These are phyloP conservation scores for Naganishia albida DNA, from an alignment of 1,284 basidiomycete genomes.

Conservation along the genomic window DNA sequence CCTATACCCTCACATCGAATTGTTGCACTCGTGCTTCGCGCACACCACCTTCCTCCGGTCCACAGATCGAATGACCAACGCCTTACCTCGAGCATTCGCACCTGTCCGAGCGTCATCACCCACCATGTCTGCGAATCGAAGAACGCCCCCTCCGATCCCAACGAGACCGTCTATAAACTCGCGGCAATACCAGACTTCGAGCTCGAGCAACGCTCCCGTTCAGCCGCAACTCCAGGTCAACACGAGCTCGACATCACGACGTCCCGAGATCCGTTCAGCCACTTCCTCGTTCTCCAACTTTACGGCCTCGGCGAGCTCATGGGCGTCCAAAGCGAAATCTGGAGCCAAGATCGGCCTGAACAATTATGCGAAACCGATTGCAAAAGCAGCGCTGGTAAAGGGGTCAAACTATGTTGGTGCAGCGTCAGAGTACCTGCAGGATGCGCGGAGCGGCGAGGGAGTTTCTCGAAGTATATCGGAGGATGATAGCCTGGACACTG, in stretches of 20 bases:
- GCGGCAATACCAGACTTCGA: constrained; percentile 1
- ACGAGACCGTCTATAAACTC: constrained; percentile 1
- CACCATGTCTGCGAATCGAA: constrained; percentile 19
- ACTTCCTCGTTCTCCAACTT: constrained; percentile 19
- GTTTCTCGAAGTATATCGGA: constrained; percentile 7
- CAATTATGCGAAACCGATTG: constrained; percentile 26
- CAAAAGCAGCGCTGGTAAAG: constrained; percentile 1
- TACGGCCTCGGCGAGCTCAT: constrained; percentile 25
- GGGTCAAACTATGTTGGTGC: constrained; percentile 21
- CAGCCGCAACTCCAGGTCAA: background rate
- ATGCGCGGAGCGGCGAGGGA: background rate
- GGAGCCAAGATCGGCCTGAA: constrained; percentile 49
- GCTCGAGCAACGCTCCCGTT: background rate
- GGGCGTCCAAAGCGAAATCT: constrained; percentile 40
- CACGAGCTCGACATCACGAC: background rate
- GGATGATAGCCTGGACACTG: background rate
- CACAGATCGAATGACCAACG: constrained; percentile 6
- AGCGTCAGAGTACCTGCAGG: constrained; percentile 6
- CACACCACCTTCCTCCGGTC: background rate
- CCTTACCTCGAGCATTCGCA: constrained; percentile 9
- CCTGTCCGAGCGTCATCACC: constrained; percentile 24
- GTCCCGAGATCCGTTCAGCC: background rate
- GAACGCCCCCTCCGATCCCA: constrained; percentile 18
- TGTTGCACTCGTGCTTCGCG: too few relatives aligned
- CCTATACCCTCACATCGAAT: too few relatives aligned